Percentiles rank a stretch among this genome's conserved stretches.
Evolutionary conservation across 768 basidiomycete genomes (phyloP).

Genomic region (Tylopilus plumbeoviolaceoides): DNA sequence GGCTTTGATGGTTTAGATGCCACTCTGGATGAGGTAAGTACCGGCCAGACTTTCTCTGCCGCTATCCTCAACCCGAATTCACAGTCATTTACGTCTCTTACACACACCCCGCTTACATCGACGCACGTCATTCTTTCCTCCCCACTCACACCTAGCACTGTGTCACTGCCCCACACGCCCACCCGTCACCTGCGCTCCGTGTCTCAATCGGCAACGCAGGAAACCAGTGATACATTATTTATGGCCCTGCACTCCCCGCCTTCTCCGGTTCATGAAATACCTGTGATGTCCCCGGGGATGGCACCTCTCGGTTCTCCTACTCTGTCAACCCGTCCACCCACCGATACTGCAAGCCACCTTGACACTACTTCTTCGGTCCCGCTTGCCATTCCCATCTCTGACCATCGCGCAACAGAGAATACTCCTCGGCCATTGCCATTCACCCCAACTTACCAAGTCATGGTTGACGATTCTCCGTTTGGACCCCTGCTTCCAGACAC

Average conservation of each 20-base stretch:
- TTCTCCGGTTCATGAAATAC: neutral
- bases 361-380: slow-evolving; percentile 4
- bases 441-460: slow-evolving; percentile 15
- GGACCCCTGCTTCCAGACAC: slow-evolving; percentile 30
- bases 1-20: slow-evolving; percentile 19
- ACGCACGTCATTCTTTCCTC: slow-evolving; percentile 43
- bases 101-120: slow-evolving; percentile 46
- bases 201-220: slow-evolving; percentile 17
- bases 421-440: slow-evolving; percentile 9
- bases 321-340: neutral
- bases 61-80: neutral
- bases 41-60: neutral
- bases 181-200: slow-evolving; percentile 13
- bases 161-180: slow-evolving; percentile 16
- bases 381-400: slow-evolving; percentile 9
- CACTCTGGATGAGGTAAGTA: slow-evolving; percentile 48
- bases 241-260: neutral
- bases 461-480: slow-evolving; percentile 27
- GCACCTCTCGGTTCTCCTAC: neutral
- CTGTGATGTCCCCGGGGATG: slow-evolving; percentile 1
- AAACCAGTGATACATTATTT: neutral
- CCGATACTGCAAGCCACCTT: neutral
- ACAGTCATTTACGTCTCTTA: slow-evolving; percentile 44
- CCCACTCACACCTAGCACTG: slow-evolving; percentile 14
- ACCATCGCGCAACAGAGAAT: neutral